phyloP scores from a whole-genome alignment of 2,329 filamentous ascomycete species.

The Ophiocordyceps camponoti-saundersi region DNA sequence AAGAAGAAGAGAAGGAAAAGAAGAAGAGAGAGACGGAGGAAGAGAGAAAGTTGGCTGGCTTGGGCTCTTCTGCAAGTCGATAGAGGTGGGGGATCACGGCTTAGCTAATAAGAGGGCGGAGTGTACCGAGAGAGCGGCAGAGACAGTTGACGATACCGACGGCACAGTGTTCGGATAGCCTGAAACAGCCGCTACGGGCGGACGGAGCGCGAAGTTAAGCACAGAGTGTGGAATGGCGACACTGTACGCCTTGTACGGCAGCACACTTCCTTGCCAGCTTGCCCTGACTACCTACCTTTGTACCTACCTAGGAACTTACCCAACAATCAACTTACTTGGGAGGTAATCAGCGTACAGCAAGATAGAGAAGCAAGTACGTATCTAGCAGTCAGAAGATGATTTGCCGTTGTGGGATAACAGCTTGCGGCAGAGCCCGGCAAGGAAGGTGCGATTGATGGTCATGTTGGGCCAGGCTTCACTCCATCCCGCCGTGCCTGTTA shows the following conservation, averaged over 20 bases:
- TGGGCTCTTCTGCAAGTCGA: conserved; percentile 2
- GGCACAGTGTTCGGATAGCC: neutral
- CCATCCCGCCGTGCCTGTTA: no score
- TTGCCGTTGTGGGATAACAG: no score
- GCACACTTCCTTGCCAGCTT: no score
- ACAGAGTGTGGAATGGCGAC: neutral
- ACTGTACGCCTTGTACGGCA: neutral
- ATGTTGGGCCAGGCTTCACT: neutral
- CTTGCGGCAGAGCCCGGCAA: neutral
- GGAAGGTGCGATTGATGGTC: neutral
- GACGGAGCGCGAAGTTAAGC: neutral
- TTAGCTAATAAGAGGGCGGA: neutral
- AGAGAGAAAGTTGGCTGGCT: neutral
- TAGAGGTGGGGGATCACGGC: neutral
- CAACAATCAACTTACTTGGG: neutral
- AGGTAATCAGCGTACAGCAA: no score
- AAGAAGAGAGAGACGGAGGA: neutral
- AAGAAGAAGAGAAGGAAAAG: neutral
- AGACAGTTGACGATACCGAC: neutral
- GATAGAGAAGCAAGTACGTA: neutral
- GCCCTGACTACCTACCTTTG: neutral
- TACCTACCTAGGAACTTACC: neutral
- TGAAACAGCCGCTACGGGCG: neutral
- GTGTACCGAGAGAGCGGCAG: neutral
- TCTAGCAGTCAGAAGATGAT: neutral